phyloP scores from a whole-genome alignment of 1,284 basidiomycete species.

The Ustilago sp. region DNA sequence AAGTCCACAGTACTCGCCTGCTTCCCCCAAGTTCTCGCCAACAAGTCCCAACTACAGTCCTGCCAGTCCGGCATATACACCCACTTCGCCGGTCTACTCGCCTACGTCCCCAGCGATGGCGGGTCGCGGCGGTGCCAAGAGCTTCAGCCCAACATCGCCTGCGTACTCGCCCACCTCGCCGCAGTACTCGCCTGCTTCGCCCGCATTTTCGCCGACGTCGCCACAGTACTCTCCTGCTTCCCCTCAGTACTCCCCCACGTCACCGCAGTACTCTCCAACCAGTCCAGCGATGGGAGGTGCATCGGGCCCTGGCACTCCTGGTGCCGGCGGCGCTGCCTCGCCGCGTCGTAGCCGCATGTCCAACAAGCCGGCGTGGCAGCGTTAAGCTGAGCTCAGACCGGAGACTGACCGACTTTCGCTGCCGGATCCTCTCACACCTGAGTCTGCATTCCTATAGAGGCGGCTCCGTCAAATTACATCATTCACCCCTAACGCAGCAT shows the following conservation, averaged over 20 bases:
- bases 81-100: constrained; percentile 66
- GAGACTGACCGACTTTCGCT: not conserved
- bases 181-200: constrained; percentile 63
- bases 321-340: constrained; percentile 55
- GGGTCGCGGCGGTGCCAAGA: constrained; percentile 45
- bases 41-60: constrained; percentile 61
- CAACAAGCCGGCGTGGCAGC: constrained; percentile 64
- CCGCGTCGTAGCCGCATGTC: constrained; percentile 63
- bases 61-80: constrained; percentile 72
- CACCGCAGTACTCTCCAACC: constrained; percentile 63
- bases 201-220: constrained; percentile 85
- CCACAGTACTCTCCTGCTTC: constrained; percentile 70
- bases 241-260: constrained; percentile 66
- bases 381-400: constrained; percentile 21
- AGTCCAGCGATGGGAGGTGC: constrained; percentile 55
- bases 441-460: not conserved
- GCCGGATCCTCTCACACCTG: not conserved
- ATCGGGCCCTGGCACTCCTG: constrained; percentile 21
- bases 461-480: constrained; percentile 7
- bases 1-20: constrained; percentile 66
- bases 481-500: constrained; percentile 14
- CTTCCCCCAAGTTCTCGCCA: constrained; percentile 59
- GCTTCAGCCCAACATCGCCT: constrained; percentile 56
- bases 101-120: constrained; percentile 49
- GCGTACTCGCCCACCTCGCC: constrained; percentile 66